These are phyloP conservation scores for Boletus fagicola DNA, from an alignment of 768 basidiomycete genomes.

Conservation along the genomic window DNA sequence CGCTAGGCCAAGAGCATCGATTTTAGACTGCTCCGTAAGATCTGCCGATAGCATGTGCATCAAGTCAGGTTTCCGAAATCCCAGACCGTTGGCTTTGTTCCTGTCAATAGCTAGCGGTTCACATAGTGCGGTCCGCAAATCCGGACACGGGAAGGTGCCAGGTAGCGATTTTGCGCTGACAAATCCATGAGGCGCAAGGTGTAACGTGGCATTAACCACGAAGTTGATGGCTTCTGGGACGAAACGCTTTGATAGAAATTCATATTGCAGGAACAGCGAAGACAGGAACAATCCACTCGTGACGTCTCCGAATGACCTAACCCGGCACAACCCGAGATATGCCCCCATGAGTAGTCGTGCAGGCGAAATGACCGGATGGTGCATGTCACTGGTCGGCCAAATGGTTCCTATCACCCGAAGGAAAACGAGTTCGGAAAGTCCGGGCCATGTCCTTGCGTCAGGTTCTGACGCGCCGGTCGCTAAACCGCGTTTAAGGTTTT, in stretches of 20 bases:
- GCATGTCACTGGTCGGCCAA: conserved; percentile 95
- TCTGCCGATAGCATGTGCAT: conserved; percentile 37
- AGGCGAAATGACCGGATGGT: conserved; percentile 85
- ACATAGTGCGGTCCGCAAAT: conserved; percentile 56
- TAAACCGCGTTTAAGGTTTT: conserved; percentile 85
- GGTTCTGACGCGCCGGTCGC: conserved; percentile 58
- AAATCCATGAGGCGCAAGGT: conserved; percentile 68
- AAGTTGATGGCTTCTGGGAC: conserved; percentile 92
- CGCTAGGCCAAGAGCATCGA: conserved; percentile 62
- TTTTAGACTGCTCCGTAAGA: conserved; percentile 61
- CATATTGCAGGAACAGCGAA: conserved; percentile 82
- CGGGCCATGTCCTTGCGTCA: conserved; percentile 85
- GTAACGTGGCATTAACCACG: conserved; percentile 62
- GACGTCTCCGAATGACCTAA: conserved; percentile 73
- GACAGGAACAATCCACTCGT: conserved; percentile 87
- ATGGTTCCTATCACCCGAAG: conserved; percentile 75
- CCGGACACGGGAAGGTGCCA: conserved; percentile 68
- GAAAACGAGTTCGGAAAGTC: conserved; percentile 74
- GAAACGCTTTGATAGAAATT: conserved; percentile 77
- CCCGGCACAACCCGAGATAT: conserved; percentile 81
- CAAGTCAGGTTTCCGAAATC: conserved; percentile 48
- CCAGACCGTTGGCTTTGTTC: conserved; percentile 41
- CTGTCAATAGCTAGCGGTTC: conserved; percentile 37
- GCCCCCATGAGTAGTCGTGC: conserved; percentile 86
- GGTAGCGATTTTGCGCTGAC: conserved; percentile 49